Evolutionary conservation across 805 yeast genomes (phyloP).

Genomic region (Starmerella apicola): DNA sequence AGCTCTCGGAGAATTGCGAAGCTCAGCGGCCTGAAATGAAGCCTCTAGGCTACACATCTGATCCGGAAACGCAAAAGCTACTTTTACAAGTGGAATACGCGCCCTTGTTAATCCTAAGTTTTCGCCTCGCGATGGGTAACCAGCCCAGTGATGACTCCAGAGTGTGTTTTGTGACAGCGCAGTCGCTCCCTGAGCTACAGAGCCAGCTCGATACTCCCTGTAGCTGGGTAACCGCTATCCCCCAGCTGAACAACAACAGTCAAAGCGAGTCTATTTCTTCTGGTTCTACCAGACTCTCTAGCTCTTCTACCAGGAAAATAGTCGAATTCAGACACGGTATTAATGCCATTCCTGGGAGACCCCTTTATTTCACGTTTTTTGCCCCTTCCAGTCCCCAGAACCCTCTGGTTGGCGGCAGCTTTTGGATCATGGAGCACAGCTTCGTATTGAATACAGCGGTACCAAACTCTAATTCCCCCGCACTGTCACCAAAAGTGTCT

Average conservation of each 20-base stretch:
- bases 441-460: background rate
- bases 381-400: constrained; percentile 27
- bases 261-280: too few relatives aligned
- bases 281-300: too few relatives aligned
- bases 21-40: constrained; percentile 11
- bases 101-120: too few relatives aligned
- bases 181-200: too few relatives aligned
- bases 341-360: constrained; percentile 21
- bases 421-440: constrained; percentile 5
- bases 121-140: too few relatives aligned
- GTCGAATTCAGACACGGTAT: background rate
- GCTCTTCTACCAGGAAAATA: too few relatives aligned
- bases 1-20: constrained; percentile 2
- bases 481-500: background rate
- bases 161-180: too few relatives aligned
- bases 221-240: too few relatives aligned
- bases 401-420: constrained; percentile 3
- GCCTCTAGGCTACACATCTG: constrained; percentile 18
- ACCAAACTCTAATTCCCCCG: background rate
- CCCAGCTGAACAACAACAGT: too few relatives aligned
- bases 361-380: constrained; percentile 30
- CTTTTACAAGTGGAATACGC: constrained; percentile 19
- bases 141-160: too few relatives aligned
- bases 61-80: constrained; percentile 16
- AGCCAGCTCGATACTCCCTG: too few relatives aligned